phyloP scores from a whole-genome alignment of 2,329 filamentous ascomycete species.

The Fonsecaea multimorphosa region DNA sequence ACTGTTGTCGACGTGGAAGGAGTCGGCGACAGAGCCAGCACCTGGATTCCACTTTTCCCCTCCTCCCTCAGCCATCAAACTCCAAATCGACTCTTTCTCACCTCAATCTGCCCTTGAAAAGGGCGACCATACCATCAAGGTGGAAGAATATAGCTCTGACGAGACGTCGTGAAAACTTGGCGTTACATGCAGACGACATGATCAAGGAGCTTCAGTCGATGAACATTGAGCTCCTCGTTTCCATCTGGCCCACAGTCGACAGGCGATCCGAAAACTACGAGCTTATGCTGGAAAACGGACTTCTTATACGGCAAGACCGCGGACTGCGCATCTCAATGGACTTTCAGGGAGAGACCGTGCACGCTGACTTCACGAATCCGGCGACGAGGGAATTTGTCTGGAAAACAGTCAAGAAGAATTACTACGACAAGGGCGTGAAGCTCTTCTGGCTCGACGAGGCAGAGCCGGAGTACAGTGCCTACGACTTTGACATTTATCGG shows the following conservation, averaged over 20 bases:
- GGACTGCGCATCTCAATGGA: slow-evolving; percentile 66
- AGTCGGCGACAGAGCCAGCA: slow-evolving; percentile 22
- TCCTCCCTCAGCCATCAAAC: slow-evolving; percentile 14
- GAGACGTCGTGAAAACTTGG: slow-evolving; percentile 14
- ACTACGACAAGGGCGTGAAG: slow-evolving; percentile 66
- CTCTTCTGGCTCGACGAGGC: slow-evolving; percentile 74
- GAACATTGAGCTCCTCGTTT: slow-evolving; percentile 70
- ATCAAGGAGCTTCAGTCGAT: slow-evolving; percentile 64
- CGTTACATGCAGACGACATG: slow-evolving; percentile 61
- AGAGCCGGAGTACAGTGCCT: slow-evolving; percentile 68
- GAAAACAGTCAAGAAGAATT: slow-evolving; percentile 64
- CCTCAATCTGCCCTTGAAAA: slow-evolving; percentile 11
- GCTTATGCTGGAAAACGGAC: slow-evolving; percentile 66
- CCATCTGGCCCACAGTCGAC: slow-evolving; percentile 72
- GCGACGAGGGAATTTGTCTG: slow-evolving; percentile 65
- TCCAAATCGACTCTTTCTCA: slow-evolving; percentile 18
- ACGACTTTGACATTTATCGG: slow-evolving; percentile 71
- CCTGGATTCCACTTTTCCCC: slow-evolving; percentile 16
- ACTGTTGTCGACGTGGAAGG: slow-evolving; percentile 30
- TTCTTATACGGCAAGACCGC: slow-evolving; percentile 66
- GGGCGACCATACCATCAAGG: slow-evolving; percentile 12
- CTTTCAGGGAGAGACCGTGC: slow-evolving; percentile 63
- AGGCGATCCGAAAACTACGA: slow-evolving; percentile 63
- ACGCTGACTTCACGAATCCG: slow-evolving; percentile 70
- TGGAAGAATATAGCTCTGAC: slow-evolving; percentile 27